Percentiles rank a stretch among this genome's conserved stretches.
Conservation (phyloP, 306 rosid species). For the Astragalus membranaceus region DNA sequence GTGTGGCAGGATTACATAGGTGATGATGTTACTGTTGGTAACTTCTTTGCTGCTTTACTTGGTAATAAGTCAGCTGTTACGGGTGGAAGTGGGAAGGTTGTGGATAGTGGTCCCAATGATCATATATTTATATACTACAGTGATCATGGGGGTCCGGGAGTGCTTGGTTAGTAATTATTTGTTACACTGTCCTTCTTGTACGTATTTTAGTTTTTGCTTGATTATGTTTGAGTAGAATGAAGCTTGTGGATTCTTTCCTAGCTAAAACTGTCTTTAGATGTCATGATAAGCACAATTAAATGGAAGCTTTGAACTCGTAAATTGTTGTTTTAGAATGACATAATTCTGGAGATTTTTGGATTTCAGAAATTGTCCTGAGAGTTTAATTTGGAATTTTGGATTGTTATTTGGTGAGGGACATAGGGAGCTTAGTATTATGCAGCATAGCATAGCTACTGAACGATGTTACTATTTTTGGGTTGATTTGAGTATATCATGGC, state of each 20-base stretch:
- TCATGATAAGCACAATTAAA: background rate
- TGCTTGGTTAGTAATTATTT: conserved; percentile 65
- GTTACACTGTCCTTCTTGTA: background rate
- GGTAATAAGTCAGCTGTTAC: conserved; percentile 73
- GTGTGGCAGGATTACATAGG: conserved; percentile 78
- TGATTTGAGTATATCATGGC: conserved; percentile 1
- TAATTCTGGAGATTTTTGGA: background rate
- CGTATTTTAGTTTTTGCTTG: background rate
- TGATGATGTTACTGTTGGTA: conserved; percentile 65
- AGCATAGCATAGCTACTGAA: background rate
- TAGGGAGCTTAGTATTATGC: background rate
- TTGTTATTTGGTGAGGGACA: background rate
- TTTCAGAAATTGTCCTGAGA: background rate
- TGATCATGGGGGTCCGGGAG: conserved; percentile 97
- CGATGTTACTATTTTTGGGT: conserved; percentile 5
- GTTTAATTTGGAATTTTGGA: conserved; percentile 1
- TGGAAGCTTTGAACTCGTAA: background rate
- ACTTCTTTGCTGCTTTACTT: conserved; percentile 77
- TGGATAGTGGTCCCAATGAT: conserved; percentile 88
- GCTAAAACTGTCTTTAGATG: background rate
- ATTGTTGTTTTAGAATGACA: background rate
- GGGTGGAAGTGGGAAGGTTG: conserved; percentile 93
- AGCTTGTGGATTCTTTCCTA: background rate
- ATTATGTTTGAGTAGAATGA: background rate
- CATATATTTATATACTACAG: conserved; percentile 80